phyloP scores from a whole-genome alignment of 371 early-diverging fungal genomes.

The Rhizopus arrhizus region DNA sequence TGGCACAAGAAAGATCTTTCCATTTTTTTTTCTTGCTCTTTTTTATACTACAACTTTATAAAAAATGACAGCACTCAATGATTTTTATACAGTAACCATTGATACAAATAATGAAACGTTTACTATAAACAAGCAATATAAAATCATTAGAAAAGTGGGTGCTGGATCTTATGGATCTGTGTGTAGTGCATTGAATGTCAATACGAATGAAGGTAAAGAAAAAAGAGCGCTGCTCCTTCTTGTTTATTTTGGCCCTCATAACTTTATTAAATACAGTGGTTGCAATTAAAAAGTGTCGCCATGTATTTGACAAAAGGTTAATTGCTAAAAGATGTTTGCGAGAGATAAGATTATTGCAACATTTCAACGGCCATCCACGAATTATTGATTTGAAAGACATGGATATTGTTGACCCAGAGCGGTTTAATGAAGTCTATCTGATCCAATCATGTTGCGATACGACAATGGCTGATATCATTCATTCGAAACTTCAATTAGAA shows the following conservation, averaged over 20 bases:
- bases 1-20: constrained; percentile 3
- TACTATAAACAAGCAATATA: constrained; percentile 68
- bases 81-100: constrained; percentile 40
- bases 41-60: constrained; percentile 1
- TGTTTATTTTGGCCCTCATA: constrained; percentile 4
- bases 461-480: constrained; percentile 89
- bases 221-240: background rate
- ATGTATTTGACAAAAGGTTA: constrained; percentile 70
- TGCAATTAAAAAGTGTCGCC: constrained; percentile 78
- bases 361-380: constrained; percentile 78
- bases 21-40: constrained; percentile 6
- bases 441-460: constrained; percentile 85
- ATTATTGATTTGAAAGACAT: constrained; percentile 74
- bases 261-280: constrained; percentile 45
- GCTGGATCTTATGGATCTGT: constrained; percentile 93
- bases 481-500: constrained; percentile 79
- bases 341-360: constrained; percentile 76
- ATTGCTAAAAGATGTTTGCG: constrained; percentile 74
- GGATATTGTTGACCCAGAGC: constrained; percentile 64
- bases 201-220: constrained; percentile 38
- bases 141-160: constrained; percentile 82
- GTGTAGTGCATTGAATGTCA: constrained; percentile 56
- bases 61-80: constrained; percentile 20
- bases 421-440: constrained; percentile 74
- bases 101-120: constrained; percentile 54